Base-by-base conservation (phyloP, 140 eudicot genomes). In the Ambrosia hybrid region DNA sequence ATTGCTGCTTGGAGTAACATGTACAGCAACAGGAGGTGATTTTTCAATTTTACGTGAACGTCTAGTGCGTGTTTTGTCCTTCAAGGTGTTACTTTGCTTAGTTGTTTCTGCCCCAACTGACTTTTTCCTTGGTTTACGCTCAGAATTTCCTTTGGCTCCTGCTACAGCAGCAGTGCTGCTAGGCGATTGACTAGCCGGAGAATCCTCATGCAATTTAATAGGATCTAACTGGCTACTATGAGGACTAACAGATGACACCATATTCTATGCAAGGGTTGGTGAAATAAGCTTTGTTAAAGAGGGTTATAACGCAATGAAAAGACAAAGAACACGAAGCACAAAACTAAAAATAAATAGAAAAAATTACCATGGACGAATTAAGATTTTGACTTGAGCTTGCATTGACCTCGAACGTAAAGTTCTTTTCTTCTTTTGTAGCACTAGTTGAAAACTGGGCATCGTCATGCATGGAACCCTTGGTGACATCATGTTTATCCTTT, bases 71-170 rank as follows among this genome's bases (percentile, higher is more conserved):
- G 85, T 73, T 39, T 67, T 65, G 64, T 80, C 84, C 79, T 84
- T 88, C 71, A 33, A 65, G 57, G 63, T 71, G 61, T 60, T 76
- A 51, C 87, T 85, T 74, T 83, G 88, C 64, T 78, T 86, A 34
- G 77, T 70, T 65, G 78, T 84, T 76, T 82, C 91, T 61, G 78
- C 88, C 62, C 81, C 86, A 37, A 49, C 71, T 51, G 93, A 69
- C 68, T 76, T 88, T 79, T 87, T 94, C 77, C 96, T 86, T 15
- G 86, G 51, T 77, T 94, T 95, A 37, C 95, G 89, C 52, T 72
- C 90, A 39, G 96, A 80, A 5, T 76, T 66, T 55, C 66, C 70
- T 78, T 80, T 88, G 67, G 78, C 26, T 74, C 81, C 88, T 74
- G 74, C 76, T 49, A 79, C 73, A 49, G 55, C 33, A 57, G 70